Conservation (phyloP, 2,329 filamentous ascomycete species). For the Hypoxylon sp. region DNA sequence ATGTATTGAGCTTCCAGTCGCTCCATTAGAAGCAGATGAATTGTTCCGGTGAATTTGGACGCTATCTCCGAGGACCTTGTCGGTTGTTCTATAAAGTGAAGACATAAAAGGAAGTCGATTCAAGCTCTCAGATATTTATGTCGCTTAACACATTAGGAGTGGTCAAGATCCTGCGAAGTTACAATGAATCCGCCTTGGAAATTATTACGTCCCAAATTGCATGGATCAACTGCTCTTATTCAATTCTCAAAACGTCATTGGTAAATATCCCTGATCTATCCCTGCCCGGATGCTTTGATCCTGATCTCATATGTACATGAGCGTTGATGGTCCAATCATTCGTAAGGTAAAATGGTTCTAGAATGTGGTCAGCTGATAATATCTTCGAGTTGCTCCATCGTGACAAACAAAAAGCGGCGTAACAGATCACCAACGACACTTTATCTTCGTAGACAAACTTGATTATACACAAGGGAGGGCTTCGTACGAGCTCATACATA, state of each 20-base stretch:
- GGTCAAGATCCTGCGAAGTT: neutral
- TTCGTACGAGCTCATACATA: slow-evolving; percentile 3
- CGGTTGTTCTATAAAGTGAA: neutral
- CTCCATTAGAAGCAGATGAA: neutral
- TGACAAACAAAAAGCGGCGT: slow-evolving; percentile 10
- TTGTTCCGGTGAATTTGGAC: neutral
- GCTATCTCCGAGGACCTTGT: neutral
- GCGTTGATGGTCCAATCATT: slow-evolving; percentile 1
- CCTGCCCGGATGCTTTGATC: neutral
- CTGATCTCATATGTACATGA: slow-evolving; percentile 6
- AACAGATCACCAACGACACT: neutral
- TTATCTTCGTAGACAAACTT: slow-evolving; percentile 2
- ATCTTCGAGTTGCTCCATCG: neutral
- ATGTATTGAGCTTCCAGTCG: neutral
- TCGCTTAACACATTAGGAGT: neutral
- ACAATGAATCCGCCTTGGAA: neutral
- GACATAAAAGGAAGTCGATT: neutral
- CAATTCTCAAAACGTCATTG: slow-evolving; percentile 2
- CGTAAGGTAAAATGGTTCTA: slow-evolving; percentile 20
- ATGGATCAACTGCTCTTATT: neutral
- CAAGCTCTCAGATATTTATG: neutral
- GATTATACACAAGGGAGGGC: neutral
- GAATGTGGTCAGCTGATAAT: slow-evolving; percentile 13
- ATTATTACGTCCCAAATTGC: neutral
- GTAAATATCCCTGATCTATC: slow-evolving; percentile 1